Percentiles rank a stretch among this genome's conserved stretches.
Conservation (phyloP, 306 rosid species). For the Datisca glomerata region DNA sequence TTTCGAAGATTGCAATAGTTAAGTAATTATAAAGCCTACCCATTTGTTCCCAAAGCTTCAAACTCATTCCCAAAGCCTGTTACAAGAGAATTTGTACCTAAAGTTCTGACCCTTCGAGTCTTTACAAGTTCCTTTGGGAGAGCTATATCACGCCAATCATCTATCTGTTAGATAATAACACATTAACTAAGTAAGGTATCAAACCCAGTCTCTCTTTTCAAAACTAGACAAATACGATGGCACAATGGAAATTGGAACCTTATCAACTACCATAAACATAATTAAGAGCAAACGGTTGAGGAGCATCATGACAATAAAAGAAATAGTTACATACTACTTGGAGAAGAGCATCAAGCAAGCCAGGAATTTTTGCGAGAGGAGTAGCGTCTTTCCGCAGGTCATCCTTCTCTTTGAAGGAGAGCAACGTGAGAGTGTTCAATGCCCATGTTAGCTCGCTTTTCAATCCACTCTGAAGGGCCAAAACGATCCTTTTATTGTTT, state of each 20-base stretch:
- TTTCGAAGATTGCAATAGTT: too few relatives aligned
- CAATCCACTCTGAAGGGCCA: conserved; percentile 92
- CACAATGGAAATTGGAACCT: too few relatives aligned
- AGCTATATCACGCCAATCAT: conserved; percentile 95
- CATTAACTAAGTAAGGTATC: conserved; percentile 1
- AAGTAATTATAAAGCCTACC: conserved; percentile 43
- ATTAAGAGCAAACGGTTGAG: background rate
- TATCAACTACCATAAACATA: background rate
- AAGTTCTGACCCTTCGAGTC: conserved; percentile 47
- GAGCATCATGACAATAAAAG: background rate
- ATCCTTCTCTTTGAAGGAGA: conserved; percentile 92
- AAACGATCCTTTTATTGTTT: conserved; percentile 84
- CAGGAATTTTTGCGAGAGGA: conserved; percentile 76
- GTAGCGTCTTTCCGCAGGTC: conserved; percentile 78
- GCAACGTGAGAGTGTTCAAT: conserved; percentile 71
- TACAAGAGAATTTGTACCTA: conserved; percentile 63
- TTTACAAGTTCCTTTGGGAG: conserved; percentile 59
- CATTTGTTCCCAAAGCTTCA: conserved; percentile 50
- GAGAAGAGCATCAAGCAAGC: conserved; percentile 95
- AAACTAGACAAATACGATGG: background rate
- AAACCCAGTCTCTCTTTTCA: background rate
- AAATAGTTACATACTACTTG: conserved; percentile 60
- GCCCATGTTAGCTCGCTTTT: conserved; percentile 99
- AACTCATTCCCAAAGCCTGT: conserved; percentile 84
- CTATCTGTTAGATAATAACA: too few relatives aligned